Conservation (phyloP, 371 early-diverging fungal species). For the Fennellomyces sp. region DNA sequence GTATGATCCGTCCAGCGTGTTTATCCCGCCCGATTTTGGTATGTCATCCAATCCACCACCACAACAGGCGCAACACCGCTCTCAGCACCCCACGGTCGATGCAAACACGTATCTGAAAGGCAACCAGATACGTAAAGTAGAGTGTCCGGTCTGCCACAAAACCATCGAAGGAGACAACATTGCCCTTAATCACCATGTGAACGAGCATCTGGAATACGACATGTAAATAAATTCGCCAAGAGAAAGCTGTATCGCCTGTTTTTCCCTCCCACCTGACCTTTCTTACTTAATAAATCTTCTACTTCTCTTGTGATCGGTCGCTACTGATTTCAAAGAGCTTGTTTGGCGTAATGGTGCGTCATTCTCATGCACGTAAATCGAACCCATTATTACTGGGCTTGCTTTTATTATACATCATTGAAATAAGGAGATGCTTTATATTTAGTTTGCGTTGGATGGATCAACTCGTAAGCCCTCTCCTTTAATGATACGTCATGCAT, state of each 20-base stretch:
- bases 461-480: no score
- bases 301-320: no score
- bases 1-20: conserved; percentile 23
- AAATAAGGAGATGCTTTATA: no score
- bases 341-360: no score
- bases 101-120: conserved; percentile 31
- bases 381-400: no score
- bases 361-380: no score
- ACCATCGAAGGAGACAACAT: conserved; percentile 52
- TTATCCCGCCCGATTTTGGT: conserved; percentile 44
- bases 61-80: conserved; percentile 17
- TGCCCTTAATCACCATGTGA: conserved; percentile 54
- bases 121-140: conserved; percentile 40
- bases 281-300: no score
- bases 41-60: conserved; percentile 12
- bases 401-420: no score
- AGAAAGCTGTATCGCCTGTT: not conserved
- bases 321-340: no score
- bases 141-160: conserved; percentile 50
- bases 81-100: conserved; percentile 41
- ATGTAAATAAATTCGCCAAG: conserved; percentile 1
- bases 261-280: not conserved
- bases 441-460: no score
- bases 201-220: conserved; percentile 37
- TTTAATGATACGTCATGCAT: no score